Evolutionary conservation across 768 basidiomycete genomes (phyloP).

Genomic region (Collybia nuda): DNA sequence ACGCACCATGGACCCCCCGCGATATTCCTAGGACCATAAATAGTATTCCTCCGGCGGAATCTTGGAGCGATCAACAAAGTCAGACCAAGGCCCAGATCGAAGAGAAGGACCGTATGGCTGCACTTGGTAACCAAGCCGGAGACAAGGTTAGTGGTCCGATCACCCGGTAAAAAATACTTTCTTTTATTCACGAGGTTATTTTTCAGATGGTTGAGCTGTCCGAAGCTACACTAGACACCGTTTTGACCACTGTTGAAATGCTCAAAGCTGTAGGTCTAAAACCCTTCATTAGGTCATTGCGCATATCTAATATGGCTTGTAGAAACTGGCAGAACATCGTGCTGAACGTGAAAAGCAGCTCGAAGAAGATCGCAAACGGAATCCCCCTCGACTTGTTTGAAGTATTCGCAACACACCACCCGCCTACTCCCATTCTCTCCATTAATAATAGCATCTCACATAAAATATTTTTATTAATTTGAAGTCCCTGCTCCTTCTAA

Average conservation of each 20-base stretch:
- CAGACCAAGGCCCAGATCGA: conserved; percentile 39
- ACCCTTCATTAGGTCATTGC: conserved; percentile 19
- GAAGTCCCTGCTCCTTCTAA: no score
- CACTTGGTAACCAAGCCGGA: conserved; percentile 47
- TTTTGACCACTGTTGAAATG: conserved; percentile 54
- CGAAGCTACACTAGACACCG: conserved; percentile 64
- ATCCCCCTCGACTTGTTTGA: conserved; percentile 26
- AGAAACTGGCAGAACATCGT: conserved; percentile 54
- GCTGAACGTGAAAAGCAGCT: conserved; percentile 46
- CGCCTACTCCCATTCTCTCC: no score
- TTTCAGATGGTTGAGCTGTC: conserved; percentile 62
- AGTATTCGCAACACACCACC: conserved; percentile 1
- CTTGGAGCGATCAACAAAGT: conserved; percentile 16
- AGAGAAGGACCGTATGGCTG: conserved; percentile 45
- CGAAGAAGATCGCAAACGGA: conserved; percentile 22
- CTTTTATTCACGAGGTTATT: not conserved
- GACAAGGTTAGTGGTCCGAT: conserved; percentile 39
- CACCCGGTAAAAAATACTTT: not conserved
- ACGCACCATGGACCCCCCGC: conserved; percentile 12
- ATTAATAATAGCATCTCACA: no score
- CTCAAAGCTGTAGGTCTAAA: conserved; percentile 54
- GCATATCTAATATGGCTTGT: conserved; percentile 21
- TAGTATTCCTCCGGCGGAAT: conserved; percentile 19
- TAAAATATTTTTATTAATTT: no score
- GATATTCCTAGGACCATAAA: conserved; percentile 28